Percentiles rank a stretch among this genome's conserved stretches.
Evolutionary conservation across 805 yeast genomes (phyloP).

Genomic region (Saccharomyces cerevisiae): DNA sequence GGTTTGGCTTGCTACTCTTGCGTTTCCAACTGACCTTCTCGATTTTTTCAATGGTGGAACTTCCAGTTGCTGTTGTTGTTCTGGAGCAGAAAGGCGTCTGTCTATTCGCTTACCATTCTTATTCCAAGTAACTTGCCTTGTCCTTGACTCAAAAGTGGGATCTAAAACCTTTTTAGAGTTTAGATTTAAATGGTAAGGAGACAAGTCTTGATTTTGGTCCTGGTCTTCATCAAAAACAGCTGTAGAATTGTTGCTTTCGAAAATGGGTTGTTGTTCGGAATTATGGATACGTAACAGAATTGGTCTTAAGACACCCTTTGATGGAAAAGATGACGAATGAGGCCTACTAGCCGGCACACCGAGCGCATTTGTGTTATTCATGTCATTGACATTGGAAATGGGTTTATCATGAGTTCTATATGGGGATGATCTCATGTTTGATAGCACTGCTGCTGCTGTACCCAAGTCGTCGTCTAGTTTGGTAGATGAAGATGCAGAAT

Average conservation of each 20-base stretch:
- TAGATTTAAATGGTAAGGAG: background rate
- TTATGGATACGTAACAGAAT: constrained; percentile 19
- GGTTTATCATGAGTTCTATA: constrained; percentile 15
- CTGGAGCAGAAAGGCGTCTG: constrained; percentile 14
- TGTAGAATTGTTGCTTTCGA: background rate
- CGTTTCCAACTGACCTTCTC: background rate
- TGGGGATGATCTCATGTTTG: constrained; percentile 31
- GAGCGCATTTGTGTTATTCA: background rate
- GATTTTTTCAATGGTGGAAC: background rate
- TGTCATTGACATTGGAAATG: constrained; percentile 1
- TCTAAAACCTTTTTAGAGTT: background rate
- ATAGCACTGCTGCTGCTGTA: constrained; percentile 28
- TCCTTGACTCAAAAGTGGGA: background rate
- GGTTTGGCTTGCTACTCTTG: background rate
- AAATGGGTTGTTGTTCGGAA: constrained; percentile 4
- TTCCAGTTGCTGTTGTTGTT: constrained; percentile 4
- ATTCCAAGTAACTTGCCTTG: constrained; percentile 28
- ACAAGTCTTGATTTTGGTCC: background rate
- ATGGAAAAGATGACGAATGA: constrained; percentile 22
- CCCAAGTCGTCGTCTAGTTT: constrained; percentile 21
- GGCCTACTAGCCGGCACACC: constrained; percentile 15
- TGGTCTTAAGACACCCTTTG: constrained; percentile 15
- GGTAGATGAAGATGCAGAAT: constrained; percentile 4
- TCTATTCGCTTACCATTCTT: constrained; percentile 28
- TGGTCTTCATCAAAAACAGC: background rate